These are phyloP conservation scores for Fusarium tuaranense DNA, from an alignment of 2,329 filamentous ascomycete genomes.

Conservation along the genomic window DNA sequence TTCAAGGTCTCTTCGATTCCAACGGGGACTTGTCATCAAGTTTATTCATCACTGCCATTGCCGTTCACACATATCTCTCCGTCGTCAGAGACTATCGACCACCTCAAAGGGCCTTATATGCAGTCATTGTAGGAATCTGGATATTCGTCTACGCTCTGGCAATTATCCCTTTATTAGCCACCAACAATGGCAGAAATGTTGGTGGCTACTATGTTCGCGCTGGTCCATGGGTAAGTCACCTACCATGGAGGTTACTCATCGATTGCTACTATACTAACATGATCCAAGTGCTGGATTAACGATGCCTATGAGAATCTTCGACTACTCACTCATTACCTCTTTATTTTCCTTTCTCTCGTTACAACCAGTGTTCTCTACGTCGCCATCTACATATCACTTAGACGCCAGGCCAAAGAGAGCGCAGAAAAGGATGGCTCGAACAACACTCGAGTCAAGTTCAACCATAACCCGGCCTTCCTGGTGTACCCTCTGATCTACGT, in stretches of 20 bases:
- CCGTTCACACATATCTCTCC: constrained; percentile 73
- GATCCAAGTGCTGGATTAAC: constrained; percentile 70
- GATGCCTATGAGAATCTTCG: constrained; percentile 64
- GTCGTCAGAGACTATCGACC: constrained; percentile 68
- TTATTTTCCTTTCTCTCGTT: constrained; percentile 63
- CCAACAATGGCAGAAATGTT: constrained; percentile 52
- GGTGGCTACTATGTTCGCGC: constrained; percentile 70
- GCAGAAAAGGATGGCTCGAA: neutral
- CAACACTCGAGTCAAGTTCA: constrained; percentile 20
- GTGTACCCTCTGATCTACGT: constrained; percentile 77
- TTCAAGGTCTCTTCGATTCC: constrained; percentile 76
- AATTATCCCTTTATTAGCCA: constrained; percentile 60
- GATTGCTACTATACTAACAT: neutral
- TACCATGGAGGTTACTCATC: neutral
- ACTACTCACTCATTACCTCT: constrained; percentile 72
- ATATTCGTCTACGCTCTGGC: constrained; percentile 67
- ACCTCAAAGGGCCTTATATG: constrained; percentile 62
- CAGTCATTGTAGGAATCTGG: constrained; percentile 64
- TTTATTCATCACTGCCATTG: constrained; percentile 74
- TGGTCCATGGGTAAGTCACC: constrained; percentile 66
- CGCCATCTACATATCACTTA: constrained; percentile 53
- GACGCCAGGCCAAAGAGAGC: constrained; percentile 32
- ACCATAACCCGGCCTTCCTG: constrained; percentile 65
- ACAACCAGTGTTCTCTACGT: constrained; percentile 53
- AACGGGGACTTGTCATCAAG: constrained; percentile 74